Percentiles rank a stretch among this genome's conserved stretches.
Evolutionary conservation across 164 flowering plant species (phyloP).

Genomic region (Piper betle): DNA sequence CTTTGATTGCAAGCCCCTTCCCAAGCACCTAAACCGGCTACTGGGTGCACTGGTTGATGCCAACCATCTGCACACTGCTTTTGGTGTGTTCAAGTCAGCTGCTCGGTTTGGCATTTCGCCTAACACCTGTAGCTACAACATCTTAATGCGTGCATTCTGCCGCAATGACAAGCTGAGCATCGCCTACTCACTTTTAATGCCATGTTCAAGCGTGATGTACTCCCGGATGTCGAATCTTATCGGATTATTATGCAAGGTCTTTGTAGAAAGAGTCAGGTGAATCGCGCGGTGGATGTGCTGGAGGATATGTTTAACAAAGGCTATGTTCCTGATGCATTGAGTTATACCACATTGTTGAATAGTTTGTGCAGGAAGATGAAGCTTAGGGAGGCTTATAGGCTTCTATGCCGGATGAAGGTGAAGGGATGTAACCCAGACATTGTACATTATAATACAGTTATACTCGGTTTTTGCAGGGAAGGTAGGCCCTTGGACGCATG

Average conservation of each 20-base stretch:
- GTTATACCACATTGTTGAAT: constrained; percentile 68
- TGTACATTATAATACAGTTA: constrained; percentile 74
- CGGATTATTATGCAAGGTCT: constrained; percentile 77
- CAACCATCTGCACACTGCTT: constrained; percentile 35
- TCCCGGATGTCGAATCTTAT: constrained; percentile 66
- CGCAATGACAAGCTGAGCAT: constrained; percentile 41
- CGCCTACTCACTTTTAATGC: constrained; percentile 55
- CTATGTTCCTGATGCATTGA: constrained; percentile 70
- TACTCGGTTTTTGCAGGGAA: constrained; percentile 70
- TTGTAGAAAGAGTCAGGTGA: constrained; percentile 80
- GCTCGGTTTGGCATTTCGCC: constrained; percentile 30
- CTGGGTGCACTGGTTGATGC: constrained; percentile 40
- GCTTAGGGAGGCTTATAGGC: constrained; percentile 84
- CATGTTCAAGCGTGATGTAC: constrained; percentile 63
- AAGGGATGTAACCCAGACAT: constrained; percentile 90
- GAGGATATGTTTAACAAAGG: constrained; percentile 96
- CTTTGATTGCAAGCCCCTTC: constrained; percentile 40
- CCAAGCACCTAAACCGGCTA: constrained; percentile 50
- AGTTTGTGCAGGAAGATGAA: constrained; percentile 90
- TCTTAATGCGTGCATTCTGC: constrained; percentile 75
- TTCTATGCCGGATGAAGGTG: constrained; percentile 90
- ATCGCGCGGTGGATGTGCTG: constrained; percentile 49
- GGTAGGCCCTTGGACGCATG: constrained; percentile 65
- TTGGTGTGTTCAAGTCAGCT: constrained; percentile 49
- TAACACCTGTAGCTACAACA: constrained; percentile 50